These are phyloP conservation scores for Eimeria necatrix DNA, from an alignment of 169 alveolate species.

Conservation along the genomic window DNA sequence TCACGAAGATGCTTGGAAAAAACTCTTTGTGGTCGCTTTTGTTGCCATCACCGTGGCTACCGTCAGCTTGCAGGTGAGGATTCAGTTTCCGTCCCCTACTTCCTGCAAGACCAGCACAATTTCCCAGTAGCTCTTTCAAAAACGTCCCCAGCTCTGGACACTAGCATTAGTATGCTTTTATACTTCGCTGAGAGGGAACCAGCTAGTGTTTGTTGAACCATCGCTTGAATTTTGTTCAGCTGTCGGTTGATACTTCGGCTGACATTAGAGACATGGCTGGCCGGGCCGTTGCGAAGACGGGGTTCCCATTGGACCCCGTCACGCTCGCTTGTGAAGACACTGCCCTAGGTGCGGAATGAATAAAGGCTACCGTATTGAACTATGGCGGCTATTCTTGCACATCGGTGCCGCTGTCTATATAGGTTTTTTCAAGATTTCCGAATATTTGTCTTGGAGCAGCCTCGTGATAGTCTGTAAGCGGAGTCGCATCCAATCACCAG, in stretches of 20 bases:
- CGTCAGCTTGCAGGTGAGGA: slow-evolving; percentile 44
- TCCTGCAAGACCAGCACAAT: neutral
- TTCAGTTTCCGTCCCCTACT: neutral
- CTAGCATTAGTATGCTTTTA: no score
- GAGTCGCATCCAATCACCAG: no score
- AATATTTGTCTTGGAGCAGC: no score
- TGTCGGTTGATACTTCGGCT: slow-evolving; percentile 1
- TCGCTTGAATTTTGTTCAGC: neutral
- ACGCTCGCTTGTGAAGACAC: slow-evolving; percentile 9
- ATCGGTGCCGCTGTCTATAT: no score
- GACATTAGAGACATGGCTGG: slow-evolving; percentile 42
- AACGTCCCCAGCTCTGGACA: no score
- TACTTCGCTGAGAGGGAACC: no score
- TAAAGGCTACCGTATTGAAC: neutral
- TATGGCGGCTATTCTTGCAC: no score
- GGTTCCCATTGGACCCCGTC: slow-evolving; percentile 21
- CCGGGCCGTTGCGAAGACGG: neutral
- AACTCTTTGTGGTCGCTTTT: slow-evolving; percentile 42
- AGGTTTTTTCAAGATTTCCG: no score
- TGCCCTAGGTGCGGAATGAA: slow-evolving; percentile 22
- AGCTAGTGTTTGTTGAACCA: neutral
- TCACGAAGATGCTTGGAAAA: slow-evolving; percentile 56
- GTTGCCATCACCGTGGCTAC: slow-evolving; percentile 59
- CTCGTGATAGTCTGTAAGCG: no score
- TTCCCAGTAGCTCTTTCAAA: neutral